phyloP scores from a whole-genome alignment of 805 yeast genomes.

The Candida silvatica region DNA sequence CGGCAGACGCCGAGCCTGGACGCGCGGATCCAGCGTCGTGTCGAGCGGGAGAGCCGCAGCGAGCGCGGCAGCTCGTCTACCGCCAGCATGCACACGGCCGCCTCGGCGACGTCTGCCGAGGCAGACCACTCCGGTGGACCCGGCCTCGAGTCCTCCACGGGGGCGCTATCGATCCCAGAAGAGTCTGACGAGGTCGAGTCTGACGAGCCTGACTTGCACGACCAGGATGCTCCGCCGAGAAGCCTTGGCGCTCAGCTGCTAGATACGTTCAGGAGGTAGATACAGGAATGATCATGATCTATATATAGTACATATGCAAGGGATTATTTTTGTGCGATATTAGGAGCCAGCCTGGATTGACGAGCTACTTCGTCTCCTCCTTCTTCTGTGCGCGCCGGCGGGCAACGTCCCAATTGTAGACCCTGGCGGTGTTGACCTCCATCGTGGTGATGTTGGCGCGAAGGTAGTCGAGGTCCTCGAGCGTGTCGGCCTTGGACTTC shows the following conservation, averaged over 20 bases:
- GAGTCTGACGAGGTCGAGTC: neutral
- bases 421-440: slow-evolving; percentile 95
- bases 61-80: no score
- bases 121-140: no score
- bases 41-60: no score
- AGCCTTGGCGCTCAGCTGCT: slow-evolving; percentile 53
- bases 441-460: slow-evolving; percentile 91
- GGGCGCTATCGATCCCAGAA: neutral
- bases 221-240: slow-evolving; percentile 49
- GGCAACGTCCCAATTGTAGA: slow-evolving; percentile 84
- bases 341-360: no score
- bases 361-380: no score
- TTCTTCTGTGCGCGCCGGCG: slow-evolving; percentile 45
- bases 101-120: no score
- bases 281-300: slow-evolving; percentile 3
- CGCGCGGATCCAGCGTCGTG: no score
- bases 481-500: slow-evolving; percentile 48
- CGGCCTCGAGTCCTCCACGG: no score
- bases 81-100: no score
- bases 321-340: no score
- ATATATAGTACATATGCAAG: neutral
- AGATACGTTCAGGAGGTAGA: slow-evolving; percentile 42
- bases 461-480: slow-evolving; percentile 77
- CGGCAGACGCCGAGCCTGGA: no score
- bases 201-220: slow-evolving; percentile 4